Evolutionary conservation across 148 eudicot species (phyloP).

Genomic region (Dysphania ambrosioides): DNA sequence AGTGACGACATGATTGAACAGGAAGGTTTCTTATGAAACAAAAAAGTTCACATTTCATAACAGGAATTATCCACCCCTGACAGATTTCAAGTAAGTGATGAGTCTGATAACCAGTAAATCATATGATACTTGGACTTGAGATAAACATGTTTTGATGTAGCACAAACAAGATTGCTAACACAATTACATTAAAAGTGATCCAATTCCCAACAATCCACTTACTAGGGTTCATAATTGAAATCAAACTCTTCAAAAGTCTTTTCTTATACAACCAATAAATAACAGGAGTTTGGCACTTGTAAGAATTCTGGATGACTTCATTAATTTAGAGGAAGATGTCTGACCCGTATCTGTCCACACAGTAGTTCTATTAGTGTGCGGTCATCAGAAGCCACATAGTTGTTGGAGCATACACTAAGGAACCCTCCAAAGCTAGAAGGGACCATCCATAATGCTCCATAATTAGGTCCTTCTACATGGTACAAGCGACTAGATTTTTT

Average conservation of each 20-base stretch:
- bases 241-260: too few species aligned
- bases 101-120: constrained; percentile 92
- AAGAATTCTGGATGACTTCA: background rate
- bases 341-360: constrained; percentile 95
- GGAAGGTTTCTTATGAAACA: background rate
- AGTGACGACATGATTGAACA: background rate
- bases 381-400: constrained; percentile 81
- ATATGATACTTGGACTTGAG: constrained; percentile 76
- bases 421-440: constrained; percentile 54
- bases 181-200: constrained; percentile 7
- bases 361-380: constrained; percentile 58
- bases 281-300: too few species aligned
- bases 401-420: constrained; percentile 63
- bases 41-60: constrained; percentile 41
- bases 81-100: constrained; percentile 59
- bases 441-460: constrained; percentile 51
- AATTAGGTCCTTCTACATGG: background rate
- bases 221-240: too few species aligned
- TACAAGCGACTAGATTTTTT: background rate
- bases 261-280: too few species aligned
- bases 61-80: constrained; percentile 75
- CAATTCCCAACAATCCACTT: too few species aligned
- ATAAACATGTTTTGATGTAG: constrained; percentile 54
- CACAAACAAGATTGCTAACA: constrained; percentile 50
- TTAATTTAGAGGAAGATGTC: constrained; percentile 25